These are phyloP conservation scores for Calonectria fujianensis DNA, from an alignment of 2,329 filamentous ascomycete species.

Conservation along the genomic window DNA sequence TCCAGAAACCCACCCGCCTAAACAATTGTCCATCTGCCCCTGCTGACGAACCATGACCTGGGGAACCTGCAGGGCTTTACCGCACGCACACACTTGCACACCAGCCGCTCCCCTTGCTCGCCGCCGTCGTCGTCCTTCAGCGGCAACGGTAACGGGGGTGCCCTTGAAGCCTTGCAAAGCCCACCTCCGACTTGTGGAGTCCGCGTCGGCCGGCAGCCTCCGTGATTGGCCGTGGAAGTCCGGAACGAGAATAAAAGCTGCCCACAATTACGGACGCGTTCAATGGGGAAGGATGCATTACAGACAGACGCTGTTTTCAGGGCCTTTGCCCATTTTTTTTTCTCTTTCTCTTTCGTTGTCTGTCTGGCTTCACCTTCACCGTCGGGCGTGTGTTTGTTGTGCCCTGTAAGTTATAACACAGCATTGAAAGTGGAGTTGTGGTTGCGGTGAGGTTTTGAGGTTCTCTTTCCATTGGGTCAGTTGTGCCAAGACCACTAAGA, in stretches of 20 bases:
- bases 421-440: conserved; percentile 25
- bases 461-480: not conserved
- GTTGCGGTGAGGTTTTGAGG: conserved; percentile 17
- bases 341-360: not conserved
- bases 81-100: not conserved
- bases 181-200: conserved; percentile 42
- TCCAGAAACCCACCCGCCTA: conserved; percentile 16
- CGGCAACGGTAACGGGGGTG: conserved; percentile 42
- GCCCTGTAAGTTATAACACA: conserved; percentile 9
- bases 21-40: not conserved
- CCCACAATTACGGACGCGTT: conserved; percentile 33
- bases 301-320: conserved; percentile 22
- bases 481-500: not conserved
- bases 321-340: conserved; percentile 23
- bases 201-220: conserved; percentile 47
- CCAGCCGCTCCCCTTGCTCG: not conserved
- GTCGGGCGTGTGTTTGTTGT: conserved; percentile 2
- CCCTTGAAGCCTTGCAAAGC: conserved; percentile 34
- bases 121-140: not conserved
- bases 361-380: conserved; percentile 5
- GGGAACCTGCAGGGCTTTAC: conserved; percentile 21
- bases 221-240: conserved; percentile 52
- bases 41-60: conserved; percentile 19
- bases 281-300: conserved; percentile 21
- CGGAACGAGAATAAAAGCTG: conserved; percentile 29